Evolutionary conservation across 768 basidiomycete genomes (phyloP).

Genomic region (Arthromyces matolae): DNA sequence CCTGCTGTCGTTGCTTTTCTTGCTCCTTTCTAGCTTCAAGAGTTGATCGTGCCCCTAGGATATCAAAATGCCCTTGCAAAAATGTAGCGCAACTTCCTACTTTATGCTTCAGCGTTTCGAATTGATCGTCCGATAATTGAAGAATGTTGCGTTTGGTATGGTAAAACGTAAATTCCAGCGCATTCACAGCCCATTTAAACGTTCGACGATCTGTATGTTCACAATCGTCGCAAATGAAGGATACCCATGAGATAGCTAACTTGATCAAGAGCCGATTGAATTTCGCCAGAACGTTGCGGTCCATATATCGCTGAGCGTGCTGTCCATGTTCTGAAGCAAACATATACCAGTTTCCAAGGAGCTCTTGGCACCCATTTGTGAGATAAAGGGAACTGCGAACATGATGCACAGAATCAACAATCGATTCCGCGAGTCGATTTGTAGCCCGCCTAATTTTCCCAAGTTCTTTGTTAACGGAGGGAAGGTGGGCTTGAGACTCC

Average conservation of each 20-base stretch:
- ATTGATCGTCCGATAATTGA: conserved; percentile 83
- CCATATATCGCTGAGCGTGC: conserved; percentile 87
- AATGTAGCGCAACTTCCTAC: conserved; percentile 96
- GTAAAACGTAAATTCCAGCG: conserved; percentile 86
- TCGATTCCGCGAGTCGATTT: conserved; percentile 86
- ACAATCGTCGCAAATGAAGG: conserved; percentile 98
- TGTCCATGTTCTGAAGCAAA: conserved; percentile 97
- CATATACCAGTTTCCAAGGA: conserved; percentile 89
- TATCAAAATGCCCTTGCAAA: conserved; percentile 97
- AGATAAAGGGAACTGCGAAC: conserved; percentile 67
- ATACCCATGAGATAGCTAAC: conserved; percentile 95
- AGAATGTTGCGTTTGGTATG: conserved; percentile 89
- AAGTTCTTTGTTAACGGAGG: conserved; percentile 83
- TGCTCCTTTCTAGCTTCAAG: conserved; percentile 87
- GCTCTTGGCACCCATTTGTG: conserved; percentile 69
- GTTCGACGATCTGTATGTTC: conserved; percentile 93
- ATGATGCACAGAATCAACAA: conserved; percentile 87
- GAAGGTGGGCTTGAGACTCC: conserved; percentile 89
- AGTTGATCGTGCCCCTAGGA: conserved; percentile 88
- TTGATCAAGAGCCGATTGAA: conserved; percentile 84
- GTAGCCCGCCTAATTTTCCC: conserved; percentile 88
- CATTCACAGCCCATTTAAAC: conserved; percentile 97
- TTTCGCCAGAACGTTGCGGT: conserved; percentile 59
- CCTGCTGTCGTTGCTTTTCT: conserved; percentile 68
- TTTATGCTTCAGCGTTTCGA: conserved; percentile 84